Evolutionary conservation across 495 filamentous ascomycete species (phyloP).

Genomic region (Podospora appendiculata): DNA sequence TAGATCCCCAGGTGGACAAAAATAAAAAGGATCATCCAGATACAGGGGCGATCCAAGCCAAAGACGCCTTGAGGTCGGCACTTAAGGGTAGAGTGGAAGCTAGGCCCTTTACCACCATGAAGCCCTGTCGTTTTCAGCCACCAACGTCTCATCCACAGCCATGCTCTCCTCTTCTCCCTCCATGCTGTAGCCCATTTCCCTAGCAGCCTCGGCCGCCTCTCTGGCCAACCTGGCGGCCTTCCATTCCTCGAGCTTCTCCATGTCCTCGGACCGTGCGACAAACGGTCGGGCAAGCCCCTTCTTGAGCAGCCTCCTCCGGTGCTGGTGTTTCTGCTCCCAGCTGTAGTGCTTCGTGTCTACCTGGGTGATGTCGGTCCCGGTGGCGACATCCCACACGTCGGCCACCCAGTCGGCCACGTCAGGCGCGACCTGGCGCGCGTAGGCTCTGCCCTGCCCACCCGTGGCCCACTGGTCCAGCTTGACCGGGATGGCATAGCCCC

Average conservation of each 20-base stretch:
- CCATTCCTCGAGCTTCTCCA: constrained; percentile 24
- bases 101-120: too few relatives aligned
- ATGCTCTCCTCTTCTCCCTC: constrained; percentile 27
- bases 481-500: constrained; percentile 45
- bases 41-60: too few relatives aligned
- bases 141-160: constrained; percentile 20
- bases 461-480: constrained; percentile 49
- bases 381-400: constrained; percentile 32
- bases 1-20: too few relatives aligned
- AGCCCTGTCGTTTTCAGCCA: too few relatives aligned
- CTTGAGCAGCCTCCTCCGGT: constrained; percentile 33
- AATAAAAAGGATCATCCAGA: too few relatives aligned
- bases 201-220: constrained; percentile 19
- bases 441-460: constrained; percentile 30
- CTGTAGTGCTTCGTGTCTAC: constrained; percentile 21
- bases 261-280: constrained; percentile 24
- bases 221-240: constrained; percentile 22
- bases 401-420: constrained; percentile 33
- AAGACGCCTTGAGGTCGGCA: too few relatives aligned
- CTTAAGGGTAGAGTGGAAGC: too few relatives aligned
- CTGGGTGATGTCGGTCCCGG: constrained; percentile 28
- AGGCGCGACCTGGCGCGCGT: constrained; percentile 19
- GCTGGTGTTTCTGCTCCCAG: constrained; percentile 25
- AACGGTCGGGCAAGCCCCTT: constrained; percentile 24
- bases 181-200: constrained; percentile 19